Evolutionary conservation across 164 flowering plant species (phyloP).

Genomic region (Nelumbo lutea): DNA sequence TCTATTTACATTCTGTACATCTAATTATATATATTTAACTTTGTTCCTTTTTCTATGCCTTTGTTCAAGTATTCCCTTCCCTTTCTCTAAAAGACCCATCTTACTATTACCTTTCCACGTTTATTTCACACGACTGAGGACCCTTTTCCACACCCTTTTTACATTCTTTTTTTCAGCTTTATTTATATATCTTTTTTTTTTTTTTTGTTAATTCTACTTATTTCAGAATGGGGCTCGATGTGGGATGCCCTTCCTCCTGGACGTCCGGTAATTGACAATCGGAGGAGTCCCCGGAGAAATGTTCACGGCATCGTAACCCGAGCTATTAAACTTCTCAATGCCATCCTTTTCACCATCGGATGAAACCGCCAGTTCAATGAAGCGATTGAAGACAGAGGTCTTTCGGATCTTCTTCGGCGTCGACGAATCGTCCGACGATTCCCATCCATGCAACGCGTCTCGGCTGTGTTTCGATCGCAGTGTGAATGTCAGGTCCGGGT

Average conservation of each 20-base stretch:
- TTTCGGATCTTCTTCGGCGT: slow-evolving; percentile 42
- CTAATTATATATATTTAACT: background rate
- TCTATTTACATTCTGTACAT: slow-evolving; percentile 1
- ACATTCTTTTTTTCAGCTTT: slow-evolving; percentile 1
- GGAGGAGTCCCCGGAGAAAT: slow-evolving; percentile 60
- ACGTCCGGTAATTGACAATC: slow-evolving; percentile 37
- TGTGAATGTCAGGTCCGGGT: slow-evolving; percentile 45
- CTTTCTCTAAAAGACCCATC: background rate
- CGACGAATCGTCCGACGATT: slow-evolving; percentile 54
- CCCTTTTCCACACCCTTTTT: background rate
- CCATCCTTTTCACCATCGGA: slow-evolving; percentile 11
- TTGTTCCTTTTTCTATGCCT: background rate
- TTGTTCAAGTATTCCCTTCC: background rate
- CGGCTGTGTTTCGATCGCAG: slow-evolving; percentile 29
- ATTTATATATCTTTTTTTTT: background rate
- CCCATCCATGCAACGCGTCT: slow-evolving; percentile 20
- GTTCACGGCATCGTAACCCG: slow-evolving; percentile 34
- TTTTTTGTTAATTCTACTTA: background rate
- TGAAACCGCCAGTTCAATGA: slow-evolving; percentile 20
- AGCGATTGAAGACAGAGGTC: slow-evolving; percentile 26
- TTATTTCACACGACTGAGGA: background rate
- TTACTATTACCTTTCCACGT: no score
- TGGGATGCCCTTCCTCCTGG: slow-evolving; percentile 68
- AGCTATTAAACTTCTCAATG: slow-evolving; percentile 21
- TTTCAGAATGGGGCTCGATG: slow-evolving; percentile 54